Percentiles rank a stretch among this genome's conserved stretches.
These are phyloP conservation scores for Pulveroboletus sp. DNA, from an alignment of 768 basidiomycete genomes.

Conservation along the genomic window DNA sequence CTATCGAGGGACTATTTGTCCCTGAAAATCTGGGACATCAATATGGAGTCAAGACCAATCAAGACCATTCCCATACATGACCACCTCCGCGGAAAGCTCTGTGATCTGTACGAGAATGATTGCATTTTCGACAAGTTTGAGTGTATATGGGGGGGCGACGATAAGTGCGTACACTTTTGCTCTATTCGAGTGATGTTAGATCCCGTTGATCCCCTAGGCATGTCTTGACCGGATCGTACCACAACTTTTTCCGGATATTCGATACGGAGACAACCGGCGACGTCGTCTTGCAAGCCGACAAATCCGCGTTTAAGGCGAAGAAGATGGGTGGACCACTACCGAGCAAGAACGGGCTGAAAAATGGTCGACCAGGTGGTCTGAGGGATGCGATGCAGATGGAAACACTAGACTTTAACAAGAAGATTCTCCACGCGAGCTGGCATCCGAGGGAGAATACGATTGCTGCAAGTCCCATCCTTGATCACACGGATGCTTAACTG, in stretches of 20 bases:
- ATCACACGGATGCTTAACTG: background rate
- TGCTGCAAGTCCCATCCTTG: conserved; percentile 58
- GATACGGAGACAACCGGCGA: conserved; percentile 86
- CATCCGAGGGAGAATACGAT: conserved; percentile 98
- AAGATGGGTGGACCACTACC: conserved; percentile 88
- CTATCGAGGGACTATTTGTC: conserved; percentile 96
- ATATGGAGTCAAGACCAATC: conserved; percentile 95
- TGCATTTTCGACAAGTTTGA: conserved; percentile 99
- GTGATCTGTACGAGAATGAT: conserved; percentile 98
- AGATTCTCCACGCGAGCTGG: conserved; percentile 95
- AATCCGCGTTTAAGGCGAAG: conserved; percentile 99
- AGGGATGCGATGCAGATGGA: conserved; percentile 87
- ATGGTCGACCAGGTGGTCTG: conserved; percentile 69
- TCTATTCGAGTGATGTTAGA: conserved; percentile 7
- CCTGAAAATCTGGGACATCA: conserved; percentile 99
- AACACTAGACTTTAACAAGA: conserved; percentile 93
- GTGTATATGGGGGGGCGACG: conserved; percentile 96
- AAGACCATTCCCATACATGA: conserved; percentile 99
- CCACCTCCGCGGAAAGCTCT: conserved; percentile 94
- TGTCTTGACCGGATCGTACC: conserved; percentile 98
- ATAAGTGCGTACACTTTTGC: conserved; percentile 63
- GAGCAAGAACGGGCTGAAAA: conserved; percentile 68
- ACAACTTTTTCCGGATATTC: conserved; percentile 99
- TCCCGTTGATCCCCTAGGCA: conserved; percentile 50
- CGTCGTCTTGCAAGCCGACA: conserved; percentile 95